These are phyloP conservation scores for Thelephora ganbajun DNA, from an alignment of 768 basidiomycete species.

Conservation along the genomic window DNA sequence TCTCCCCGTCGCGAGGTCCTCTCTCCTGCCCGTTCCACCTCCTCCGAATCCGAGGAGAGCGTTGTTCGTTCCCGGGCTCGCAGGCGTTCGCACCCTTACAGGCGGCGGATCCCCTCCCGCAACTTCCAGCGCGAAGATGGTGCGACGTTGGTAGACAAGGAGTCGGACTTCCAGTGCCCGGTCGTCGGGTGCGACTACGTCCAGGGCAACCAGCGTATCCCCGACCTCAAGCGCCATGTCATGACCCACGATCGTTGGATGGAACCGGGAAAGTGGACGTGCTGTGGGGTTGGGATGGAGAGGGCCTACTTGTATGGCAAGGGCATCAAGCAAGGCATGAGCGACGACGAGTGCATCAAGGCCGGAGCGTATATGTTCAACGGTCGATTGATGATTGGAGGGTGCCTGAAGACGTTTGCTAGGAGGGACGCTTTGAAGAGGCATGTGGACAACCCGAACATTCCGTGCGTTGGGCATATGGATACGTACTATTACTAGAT, in stretches of 20 bases:
- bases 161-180: background rate
- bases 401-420: constrained; percentile 8
- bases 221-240: constrained; percentile 12
- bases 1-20: background rate
- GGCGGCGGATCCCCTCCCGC: background rate
- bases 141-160: background rate
- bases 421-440: constrained; percentile 9
- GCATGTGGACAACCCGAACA: constrained; percentile 4
- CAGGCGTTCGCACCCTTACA: background rate
- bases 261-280: constrained; percentile 4
- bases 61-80: background rate
- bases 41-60: background rate
- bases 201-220: constrained; percentile 6
- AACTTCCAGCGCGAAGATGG: background rate
- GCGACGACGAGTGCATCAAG: background rate
- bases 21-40: background rate
- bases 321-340: background rate
- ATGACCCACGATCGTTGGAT: constrained; percentile 5
- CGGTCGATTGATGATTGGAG: constrained; percentile 9
- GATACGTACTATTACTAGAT: background rate
- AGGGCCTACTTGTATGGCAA: constrained; percentile 1
- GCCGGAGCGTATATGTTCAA: constrained; percentile 2
- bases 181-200: constrained; percentile 8
- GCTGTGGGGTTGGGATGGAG: constrained; percentile 9
- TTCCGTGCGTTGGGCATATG: constrained; percentile 3